These are phyloP conservation scores for Debaryomyces subglobosus DNA, from an alignment of 1,139 yeast species.

Conservation along the genomic window DNA sequence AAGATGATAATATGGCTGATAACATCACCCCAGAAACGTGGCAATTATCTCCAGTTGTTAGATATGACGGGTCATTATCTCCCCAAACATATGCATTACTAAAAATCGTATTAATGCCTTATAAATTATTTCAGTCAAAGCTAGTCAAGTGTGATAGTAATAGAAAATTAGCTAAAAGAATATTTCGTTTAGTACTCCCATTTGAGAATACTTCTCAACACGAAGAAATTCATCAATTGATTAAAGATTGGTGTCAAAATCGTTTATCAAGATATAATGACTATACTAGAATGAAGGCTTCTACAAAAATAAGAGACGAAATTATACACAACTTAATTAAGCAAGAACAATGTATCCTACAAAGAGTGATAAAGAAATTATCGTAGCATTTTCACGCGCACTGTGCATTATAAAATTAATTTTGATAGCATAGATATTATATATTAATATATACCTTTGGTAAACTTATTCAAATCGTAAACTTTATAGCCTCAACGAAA, in stretches of 20 bases:
- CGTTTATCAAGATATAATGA: constrained; percentile 6
- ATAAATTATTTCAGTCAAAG: constrained; percentile 22
- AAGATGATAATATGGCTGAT: constrained; percentile 16
- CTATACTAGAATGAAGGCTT: not conserved
- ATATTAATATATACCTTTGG: not conserved
- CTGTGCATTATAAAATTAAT: not conserved
- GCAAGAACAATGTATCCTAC: constrained; percentile 22
- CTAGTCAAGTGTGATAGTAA: not conserved
- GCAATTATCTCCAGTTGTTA: constrained; percentile 30
- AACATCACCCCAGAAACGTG: constrained; percentile 29
- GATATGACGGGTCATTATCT: constrained; percentile 27
- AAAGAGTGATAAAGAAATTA: constrained; percentile 10
- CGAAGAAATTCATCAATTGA: constrained; percentile 17
- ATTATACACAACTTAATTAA: constrained; percentile 16
- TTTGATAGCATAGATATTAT: not conserved
- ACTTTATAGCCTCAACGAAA: not conserved
- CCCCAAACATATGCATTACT: constrained; percentile 30
- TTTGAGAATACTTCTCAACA: constrained; percentile 10
- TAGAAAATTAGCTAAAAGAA: constrained; percentile 18
- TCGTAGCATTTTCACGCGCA: constrained; percentile 1
- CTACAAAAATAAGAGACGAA: constrained; percentile 12
- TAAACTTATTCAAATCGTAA: not conserved
- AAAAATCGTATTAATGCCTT: constrained; percentile 29
- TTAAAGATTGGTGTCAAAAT: constrained; percentile 25
- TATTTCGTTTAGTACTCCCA: constrained; percentile 17